Percentiles rank a stretch among this genome's conserved stretches.
Evolutionary conservation across 768 basidiomycete genomes (phyloP).

Genomic region (Boletellus ananiceps): DNA sequence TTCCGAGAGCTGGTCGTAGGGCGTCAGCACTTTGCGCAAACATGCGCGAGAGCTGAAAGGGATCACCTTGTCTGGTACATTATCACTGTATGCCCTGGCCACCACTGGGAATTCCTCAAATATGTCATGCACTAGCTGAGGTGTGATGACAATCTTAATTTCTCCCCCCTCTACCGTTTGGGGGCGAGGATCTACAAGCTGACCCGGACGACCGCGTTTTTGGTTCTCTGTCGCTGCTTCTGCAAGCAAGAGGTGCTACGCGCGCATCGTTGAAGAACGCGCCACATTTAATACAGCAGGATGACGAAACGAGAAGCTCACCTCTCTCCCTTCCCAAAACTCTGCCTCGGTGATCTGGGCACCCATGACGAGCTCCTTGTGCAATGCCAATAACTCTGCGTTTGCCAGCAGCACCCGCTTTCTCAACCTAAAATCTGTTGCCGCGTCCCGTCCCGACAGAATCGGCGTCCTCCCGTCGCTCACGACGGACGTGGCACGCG

Average conservation of each 20-base stretch:
- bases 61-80: constrained; percentile 79
- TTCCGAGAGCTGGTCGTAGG: constrained; percentile 63
- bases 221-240: constrained; percentile 71
- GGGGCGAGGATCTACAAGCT: constrained; percentile 84
- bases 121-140: constrained; percentile 89
- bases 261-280: neutral
- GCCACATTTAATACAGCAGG: constrained; percentile 9
- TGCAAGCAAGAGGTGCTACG: constrained; percentile 69
- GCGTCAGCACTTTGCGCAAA: constrained; percentile 1
- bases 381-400: constrained; percentile 73
- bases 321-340: constrained; percentile 97
- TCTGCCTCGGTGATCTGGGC: constrained; percentile 87
- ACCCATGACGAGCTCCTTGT: constrained; percentile 82
- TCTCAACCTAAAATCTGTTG: constrained; percentile 65
- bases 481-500: constrained; percentile 60
- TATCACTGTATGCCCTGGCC: constrained; percentile 85
- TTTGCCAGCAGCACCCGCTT: constrained; percentile 77
- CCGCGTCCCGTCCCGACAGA: constrained; percentile 53
- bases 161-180: constrained; percentile 81
- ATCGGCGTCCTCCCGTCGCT: constrained; percentile 52
- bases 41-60: neutral
- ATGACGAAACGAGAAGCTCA: constrained; percentile 28
- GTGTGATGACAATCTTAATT: constrained; percentile 85
- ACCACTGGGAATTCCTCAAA: constrained; percentile 98
- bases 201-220: constrained; percentile 77